These are phyloP conservation scores for Naegleria gruberi DNA, from an alignment of 208 protist species.

Conservation along the genomic window DNA sequence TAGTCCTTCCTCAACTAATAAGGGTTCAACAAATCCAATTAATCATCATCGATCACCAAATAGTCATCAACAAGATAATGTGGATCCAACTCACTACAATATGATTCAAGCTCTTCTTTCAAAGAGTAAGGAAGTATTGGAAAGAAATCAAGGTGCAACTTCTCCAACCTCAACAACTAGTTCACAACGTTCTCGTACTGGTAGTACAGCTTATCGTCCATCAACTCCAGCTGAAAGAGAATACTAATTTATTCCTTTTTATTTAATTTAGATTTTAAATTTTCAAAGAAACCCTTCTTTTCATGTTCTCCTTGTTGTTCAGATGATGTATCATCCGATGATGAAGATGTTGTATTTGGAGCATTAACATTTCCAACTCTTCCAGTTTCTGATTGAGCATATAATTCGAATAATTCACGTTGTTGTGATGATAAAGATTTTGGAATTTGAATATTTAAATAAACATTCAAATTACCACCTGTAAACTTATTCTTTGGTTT, in stretches of 20 bases:
- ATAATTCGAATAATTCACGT: neutral
- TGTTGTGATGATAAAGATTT: neutral
- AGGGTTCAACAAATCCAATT: no score
- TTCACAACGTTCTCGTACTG: neutral
- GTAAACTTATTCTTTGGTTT: neutral
- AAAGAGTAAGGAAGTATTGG: neutral
- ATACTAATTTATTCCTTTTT: conserved; percentile 1
- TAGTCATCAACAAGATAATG: no score
- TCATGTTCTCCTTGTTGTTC: neutral
- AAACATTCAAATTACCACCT: conserved; percentile 3
- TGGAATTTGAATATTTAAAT: neutral
- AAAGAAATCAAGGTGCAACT: neutral
- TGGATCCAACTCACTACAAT: neutral
- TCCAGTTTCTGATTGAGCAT: neutral
- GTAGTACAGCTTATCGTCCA: neutral
- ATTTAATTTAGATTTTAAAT: neutral
- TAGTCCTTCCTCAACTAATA: neutral
- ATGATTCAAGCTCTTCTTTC: neutral
- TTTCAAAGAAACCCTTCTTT: neutral
- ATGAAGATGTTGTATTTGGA: neutral
- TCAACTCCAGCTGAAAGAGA: neutral
- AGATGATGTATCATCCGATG: neutral
- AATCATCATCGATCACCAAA: no score
- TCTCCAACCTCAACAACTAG: neutral
- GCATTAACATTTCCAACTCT: neutral